Evolutionary conservation across 2,329 filamentous ascomycete species (phyloP).

Genomic region (Epichloe aotearoae): DNA sequence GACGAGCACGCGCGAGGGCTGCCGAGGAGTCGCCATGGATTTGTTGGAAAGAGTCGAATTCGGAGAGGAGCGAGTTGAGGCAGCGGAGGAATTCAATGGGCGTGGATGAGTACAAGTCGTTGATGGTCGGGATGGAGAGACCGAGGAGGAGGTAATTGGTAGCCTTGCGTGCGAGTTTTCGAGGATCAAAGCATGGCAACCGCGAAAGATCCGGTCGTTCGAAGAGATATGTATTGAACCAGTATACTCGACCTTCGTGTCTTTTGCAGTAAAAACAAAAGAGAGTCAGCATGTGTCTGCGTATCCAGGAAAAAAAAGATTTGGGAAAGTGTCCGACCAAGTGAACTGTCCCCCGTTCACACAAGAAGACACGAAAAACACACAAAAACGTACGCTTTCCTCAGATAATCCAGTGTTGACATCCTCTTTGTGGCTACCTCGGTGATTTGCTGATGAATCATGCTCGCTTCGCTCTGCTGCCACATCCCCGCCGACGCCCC

Average conservation of each 20-base stretch:
- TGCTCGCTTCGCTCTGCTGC: constrained; percentile 32
- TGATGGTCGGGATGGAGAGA: constrained; percentile 75
- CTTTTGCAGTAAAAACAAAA: constrained; percentile 27
- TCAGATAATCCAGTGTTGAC: constrained; percentile 81
- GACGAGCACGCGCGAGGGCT: constrained; percentile 61
- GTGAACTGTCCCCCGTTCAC: background rate
- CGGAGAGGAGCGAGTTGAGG: constrained; percentile 69
- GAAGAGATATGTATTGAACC: constrained; percentile 96
- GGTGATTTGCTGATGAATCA: constrained; percentile 55
- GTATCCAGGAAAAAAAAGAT: background rate
- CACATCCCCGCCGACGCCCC: constrained; percentile 12
- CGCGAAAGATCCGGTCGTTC: constrained; percentile 66
- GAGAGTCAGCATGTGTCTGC: background rate
- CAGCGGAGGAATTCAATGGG: constrained; percentile 77
- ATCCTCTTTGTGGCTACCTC: constrained; percentile 86
- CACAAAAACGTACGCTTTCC: constrained; percentile 60
- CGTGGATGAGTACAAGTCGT: constrained; percentile 73
- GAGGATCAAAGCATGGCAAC: constrained; percentile 74
- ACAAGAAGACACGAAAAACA: background rate
- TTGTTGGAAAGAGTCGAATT: constrained; percentile 90
- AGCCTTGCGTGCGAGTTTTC: constrained; percentile 76
- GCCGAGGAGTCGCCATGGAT: constrained; percentile 69
- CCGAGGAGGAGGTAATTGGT: constrained; percentile 91
- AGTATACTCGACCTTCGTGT: constrained; percentile 88
- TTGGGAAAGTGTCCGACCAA: background rate